Conservation (phyloP, 345 rosid genomes). For the Acer saccharum region DNA sequence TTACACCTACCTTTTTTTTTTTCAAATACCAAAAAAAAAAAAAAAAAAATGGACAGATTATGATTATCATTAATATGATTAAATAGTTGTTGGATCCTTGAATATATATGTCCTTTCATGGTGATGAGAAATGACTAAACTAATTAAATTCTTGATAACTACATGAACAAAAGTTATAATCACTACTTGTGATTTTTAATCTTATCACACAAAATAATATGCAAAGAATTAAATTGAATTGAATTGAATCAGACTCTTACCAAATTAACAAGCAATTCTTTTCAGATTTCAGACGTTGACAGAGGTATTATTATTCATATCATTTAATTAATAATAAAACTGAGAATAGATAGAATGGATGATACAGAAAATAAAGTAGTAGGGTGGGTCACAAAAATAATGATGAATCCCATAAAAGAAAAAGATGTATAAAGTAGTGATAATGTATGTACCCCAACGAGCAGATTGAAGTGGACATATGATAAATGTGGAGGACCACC, state of each 20-base stretch:
- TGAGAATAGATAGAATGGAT: background rate
- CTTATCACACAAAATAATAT: background rate
- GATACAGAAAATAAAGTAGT: background rate
- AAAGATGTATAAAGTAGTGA: background rate
- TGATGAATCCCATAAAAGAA: background rate
- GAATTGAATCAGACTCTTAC: no score
- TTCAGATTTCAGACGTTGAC: no score
- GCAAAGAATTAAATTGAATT: background rate
- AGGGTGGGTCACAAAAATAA: background rate
- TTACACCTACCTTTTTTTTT: background rate
- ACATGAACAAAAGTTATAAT: background rate
- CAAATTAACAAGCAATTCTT: no score
- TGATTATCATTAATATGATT: no score
- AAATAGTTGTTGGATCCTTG: background rate
- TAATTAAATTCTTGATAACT: background rate
- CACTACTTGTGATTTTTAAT: background rate
- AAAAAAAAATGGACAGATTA: background rate
- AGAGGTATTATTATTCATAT: background rate
- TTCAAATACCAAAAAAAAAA: no score
- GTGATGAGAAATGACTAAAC: background rate
- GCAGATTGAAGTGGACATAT: slow-evolving; percentile 7
- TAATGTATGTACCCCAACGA: background rate
- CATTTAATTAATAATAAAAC: background rate
- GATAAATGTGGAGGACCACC: slow-evolving; percentile 3
- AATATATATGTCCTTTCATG: background rate